These are phyloP conservation scores for Blastocystis sp. DNA, from an alignment of 352 stramenopile species.

Conservation along the genomic window DNA sequence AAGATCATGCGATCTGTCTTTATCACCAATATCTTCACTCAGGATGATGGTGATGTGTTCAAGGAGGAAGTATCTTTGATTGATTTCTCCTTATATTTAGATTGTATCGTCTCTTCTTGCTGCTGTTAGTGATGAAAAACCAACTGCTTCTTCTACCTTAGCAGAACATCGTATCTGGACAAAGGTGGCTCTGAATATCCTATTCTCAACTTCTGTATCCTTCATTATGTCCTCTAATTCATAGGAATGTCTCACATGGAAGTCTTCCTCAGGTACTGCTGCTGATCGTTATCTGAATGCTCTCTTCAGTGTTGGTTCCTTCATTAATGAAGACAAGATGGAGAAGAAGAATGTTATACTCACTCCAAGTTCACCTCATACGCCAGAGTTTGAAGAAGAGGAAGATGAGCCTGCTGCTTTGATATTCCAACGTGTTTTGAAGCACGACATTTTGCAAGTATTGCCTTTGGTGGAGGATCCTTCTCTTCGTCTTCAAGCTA, in stretches of 20 bases:
- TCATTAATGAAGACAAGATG: neutral
- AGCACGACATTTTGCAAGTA: constrained; percentile 36
- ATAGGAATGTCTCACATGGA: constrained; percentile 52
- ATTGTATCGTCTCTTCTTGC: constrained; percentile 50
- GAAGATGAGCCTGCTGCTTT: neutral
- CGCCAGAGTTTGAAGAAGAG: constrained; percentile 13
- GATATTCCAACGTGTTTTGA: constrained; percentile 36
- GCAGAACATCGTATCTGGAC: neutral
- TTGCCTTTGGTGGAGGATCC: constrained; percentile 11
- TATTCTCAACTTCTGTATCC: neutral
- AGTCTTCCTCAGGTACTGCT: neutral
- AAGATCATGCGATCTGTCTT: constrained; percentile 44
- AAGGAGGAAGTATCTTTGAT: neutral
- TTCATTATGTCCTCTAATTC: neutral
- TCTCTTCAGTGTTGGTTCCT: constrained; percentile 16
- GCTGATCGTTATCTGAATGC: constrained; percentile 38
- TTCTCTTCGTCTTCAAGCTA: constrained; percentile 29
- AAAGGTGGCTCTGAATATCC: constrained; percentile 49
- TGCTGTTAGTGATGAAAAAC: constrained; percentile 40
- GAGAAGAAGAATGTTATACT: neutral
- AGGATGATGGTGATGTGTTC: constrained; percentile 51
- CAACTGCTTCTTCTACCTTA: neutral
- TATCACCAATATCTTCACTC: constrained; percentile 57
- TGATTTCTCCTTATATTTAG: neutral
- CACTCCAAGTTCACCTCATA: neutral